Conservation (phyloP, 1,284 basidiomycete genomes). For the Rhodotorula sp. region DNA sequence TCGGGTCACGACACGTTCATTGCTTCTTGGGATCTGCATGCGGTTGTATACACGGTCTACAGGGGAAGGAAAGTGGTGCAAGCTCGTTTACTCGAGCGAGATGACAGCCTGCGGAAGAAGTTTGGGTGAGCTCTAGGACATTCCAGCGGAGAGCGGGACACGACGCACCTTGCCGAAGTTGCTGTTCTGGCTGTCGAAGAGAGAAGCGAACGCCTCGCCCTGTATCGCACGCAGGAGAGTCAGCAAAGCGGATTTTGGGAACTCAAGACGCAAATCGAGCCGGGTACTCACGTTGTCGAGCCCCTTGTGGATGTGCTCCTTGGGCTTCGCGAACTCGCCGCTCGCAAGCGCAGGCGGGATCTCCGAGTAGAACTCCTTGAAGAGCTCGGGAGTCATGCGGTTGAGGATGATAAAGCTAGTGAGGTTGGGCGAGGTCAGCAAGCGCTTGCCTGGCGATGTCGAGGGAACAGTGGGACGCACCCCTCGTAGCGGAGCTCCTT, state of each 20-base stretch:
- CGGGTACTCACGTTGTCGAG: slow-evolving; percentile 38
- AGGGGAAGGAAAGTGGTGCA: too few relatives aligned
- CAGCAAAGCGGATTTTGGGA: neutral
- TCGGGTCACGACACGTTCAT: too few relatives aligned
- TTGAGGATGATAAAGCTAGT: slow-evolving; percentile 26
- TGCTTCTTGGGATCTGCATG: neutral
- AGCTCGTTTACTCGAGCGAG: slow-evolving; percentile 22
- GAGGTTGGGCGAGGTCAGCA: neutral
- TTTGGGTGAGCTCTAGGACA: neutral
- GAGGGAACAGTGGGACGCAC: slow-evolving; percentile 54
- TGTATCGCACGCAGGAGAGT: neutral
- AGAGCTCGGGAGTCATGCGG: slow-evolving; percentile 10
- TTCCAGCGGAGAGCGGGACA: too few relatives aligned
- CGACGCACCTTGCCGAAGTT: slow-evolving; percentile 20
- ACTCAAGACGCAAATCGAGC: too few relatives aligned
- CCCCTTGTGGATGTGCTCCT: slow-evolving; percentile 37
- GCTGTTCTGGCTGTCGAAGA: slow-evolving; percentile 6
- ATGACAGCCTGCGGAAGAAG: slow-evolving; percentile 25
- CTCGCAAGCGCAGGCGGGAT: slow-evolving; percentile 57
- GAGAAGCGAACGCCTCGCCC: slow-evolving; percentile 9
- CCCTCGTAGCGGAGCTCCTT: slow-evolving; percentile 71
- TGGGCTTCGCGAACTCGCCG: slow-evolving; percentile 63
- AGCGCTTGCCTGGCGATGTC: neutral
- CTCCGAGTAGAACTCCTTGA: slow-evolving; percentile 43
- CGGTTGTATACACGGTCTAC: neutral